These are phyloP conservation scores for Cyclocybe aegerita DNA, from an alignment of 768 basidiomycete species.

Conservation along the genomic window DNA sequence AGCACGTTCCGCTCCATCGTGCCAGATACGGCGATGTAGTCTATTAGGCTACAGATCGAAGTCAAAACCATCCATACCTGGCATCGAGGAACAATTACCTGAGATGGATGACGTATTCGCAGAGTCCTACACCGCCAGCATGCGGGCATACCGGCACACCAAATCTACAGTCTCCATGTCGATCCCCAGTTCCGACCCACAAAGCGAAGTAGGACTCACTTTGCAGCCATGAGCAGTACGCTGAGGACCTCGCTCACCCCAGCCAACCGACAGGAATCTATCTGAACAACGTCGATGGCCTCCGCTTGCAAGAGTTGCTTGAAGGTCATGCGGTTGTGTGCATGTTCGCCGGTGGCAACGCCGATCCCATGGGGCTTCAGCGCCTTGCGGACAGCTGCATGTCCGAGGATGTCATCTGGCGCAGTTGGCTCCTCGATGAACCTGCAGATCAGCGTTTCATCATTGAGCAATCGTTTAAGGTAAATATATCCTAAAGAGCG, in stretches of 20 bases:
- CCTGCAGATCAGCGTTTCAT: conserved; percentile 33
- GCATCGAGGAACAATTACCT: conserved; percentile 36
- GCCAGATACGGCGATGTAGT: conserved; percentile 90
- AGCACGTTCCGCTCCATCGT: conserved; percentile 94
- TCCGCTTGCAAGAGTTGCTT: conserved; percentile 90
- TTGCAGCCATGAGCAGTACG: conserved; percentile 87
- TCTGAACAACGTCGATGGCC: conserved; percentile 94
- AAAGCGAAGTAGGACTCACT: conserved; percentile 42
- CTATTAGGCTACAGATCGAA: conserved; percentile 62
- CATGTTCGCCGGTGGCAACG: conserved; percentile 93
- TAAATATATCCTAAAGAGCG: background rate
- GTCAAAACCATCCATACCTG: background rate
- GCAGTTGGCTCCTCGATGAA: conserved; percentile 96
- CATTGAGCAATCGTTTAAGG: background rate
- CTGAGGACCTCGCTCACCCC: conserved; percentile 94
- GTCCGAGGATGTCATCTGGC: conserved; percentile 87
- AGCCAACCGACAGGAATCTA: conserved; percentile 91
- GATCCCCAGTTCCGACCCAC: background rate
- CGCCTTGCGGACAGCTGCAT: conserved; percentile 75
- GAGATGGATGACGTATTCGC: conserved; percentile 88
- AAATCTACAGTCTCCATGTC: conserved; percentile 43
- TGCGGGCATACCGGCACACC: conserved; percentile 90
- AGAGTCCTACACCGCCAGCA: conserved; percentile 91
- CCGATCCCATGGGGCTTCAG: conserved; percentile 81
- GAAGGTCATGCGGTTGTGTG: conserved; percentile 94